Evolutionary conservation across 257 asterid genomes (phyloP), one percentile per base, ranked within the genome.

Genomic region (Thymus quinquecostatus): DNA sequence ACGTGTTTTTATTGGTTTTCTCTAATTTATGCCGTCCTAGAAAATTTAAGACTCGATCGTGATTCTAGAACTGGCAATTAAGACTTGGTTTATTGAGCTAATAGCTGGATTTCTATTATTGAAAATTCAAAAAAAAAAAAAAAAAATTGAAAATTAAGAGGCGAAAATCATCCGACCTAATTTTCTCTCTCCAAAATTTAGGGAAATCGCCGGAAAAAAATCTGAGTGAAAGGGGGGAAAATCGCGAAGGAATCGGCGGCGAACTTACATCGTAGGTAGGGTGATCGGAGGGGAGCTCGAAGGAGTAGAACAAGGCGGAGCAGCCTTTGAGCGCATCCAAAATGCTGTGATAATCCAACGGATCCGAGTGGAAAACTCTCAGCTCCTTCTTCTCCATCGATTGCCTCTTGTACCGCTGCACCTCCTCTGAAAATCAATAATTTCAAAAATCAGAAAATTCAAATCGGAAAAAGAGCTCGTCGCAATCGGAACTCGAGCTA

Each of bases 321-420:
- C 98, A 95, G 1, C 96, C 97, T 73, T 83, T 90, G 21, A 95
- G 70, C 0, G 99, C 96, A 14, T 92, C 96, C 79, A 88, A 54
- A 47, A 95, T 83, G 86, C 98, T 95, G 76, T 86, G 96, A 73
- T 92, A 95, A 74, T 95, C 98, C 84, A 95, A 85, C 6, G 96
- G 97, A 64, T 95, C 99, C 10, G 90, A 71, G 9, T 82, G 81
- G 49, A 87, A 95, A 7, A 85, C 89, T 67, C 78, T 88, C 85
- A 92, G 60, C n/a, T 81, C 82, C 85, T 81, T 73, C 53, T 69
- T 75, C 44, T 79, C 86, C 6, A 30, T 69, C 59, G 84, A 82
- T 51, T 73, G 62, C 70, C 81, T 77, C 79, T 78, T 60, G 66
- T 82, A 80, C 12, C 82, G 75, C 70, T 74, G 69, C 84, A 86